Evolutionary conservation across 1,284 basidiomycete genomes (phyloP).

Genomic region (Coniferiporia sulphurascens): DNA sequence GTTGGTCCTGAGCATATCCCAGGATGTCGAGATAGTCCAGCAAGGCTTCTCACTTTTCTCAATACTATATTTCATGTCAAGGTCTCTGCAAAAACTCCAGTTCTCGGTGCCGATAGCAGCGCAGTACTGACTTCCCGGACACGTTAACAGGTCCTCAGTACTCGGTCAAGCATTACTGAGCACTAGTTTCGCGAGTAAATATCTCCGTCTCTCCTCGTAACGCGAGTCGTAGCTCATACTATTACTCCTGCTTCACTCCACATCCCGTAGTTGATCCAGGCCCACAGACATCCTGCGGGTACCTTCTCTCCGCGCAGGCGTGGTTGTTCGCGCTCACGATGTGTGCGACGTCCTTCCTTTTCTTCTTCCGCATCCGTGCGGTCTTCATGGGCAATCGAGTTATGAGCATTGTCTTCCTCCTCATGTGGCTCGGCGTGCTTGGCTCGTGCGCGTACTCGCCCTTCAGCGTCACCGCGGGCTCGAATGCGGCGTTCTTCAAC

Average conservation of each 20-base stretch:
- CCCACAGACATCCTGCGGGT: not conserved
- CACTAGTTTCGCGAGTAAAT: not conserved
- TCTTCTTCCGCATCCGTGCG: slow-evolving; percentile 15
- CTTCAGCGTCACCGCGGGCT: slow-evolving; percentile 1
- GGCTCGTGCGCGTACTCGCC: slow-evolving; percentile 13
- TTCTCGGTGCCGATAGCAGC: not conserved
- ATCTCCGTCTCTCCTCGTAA: not conserved
- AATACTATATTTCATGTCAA: not conserved
- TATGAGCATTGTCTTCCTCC: not conserved
- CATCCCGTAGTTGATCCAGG: not conserved
- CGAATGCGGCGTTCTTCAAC: not conserved
- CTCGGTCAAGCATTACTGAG: not conserved
- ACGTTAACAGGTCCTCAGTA: not conserved
- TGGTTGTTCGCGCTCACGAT: slow-evolving; percentile 9
- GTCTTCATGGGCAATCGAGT: slow-evolving; percentile 7
- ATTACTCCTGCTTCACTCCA: not conserved
- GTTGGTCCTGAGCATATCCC: not conserved
- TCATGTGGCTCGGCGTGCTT: slow-evolving; percentile 12
- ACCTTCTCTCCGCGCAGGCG: not conserved
- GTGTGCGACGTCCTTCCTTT: slow-evolving; percentile 11
- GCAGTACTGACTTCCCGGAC: not conserved
- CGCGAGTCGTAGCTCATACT: not conserved
- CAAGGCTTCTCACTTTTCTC: not conserved
- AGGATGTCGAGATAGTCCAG: not conserved
- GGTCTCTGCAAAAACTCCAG: not conserved